phyloP scores from a whole-genome alignment of 1,284 basidiomycete species.

The Apiotrichum brassicae region DNA sequence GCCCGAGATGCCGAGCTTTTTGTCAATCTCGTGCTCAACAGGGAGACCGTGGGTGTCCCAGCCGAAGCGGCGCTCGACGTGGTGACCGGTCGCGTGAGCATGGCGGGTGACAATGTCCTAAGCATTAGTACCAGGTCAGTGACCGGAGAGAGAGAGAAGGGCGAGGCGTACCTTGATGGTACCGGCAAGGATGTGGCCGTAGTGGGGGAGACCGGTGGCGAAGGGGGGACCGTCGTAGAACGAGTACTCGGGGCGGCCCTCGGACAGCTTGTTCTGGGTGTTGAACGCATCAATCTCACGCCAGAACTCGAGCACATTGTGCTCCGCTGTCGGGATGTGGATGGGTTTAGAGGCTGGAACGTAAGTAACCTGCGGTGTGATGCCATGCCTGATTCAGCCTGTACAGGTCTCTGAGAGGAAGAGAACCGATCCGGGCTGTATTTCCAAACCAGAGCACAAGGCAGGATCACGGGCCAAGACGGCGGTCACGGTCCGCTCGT shows the following conservation, averaged over 20 bases:
- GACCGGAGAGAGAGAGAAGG: not conserved
- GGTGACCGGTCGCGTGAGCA: slow-evolving; percentile 86
- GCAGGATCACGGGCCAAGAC: too few relatives aligned
- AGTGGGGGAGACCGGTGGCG: slow-evolving; percentile 94
- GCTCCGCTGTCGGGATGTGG: slow-evolving; percentile 86
- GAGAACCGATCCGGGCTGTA: too few relatives aligned
- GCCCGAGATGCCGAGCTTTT: slow-evolving; percentile 84
- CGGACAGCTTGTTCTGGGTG: slow-evolving; percentile 84
- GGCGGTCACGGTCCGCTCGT: too few relatives aligned
- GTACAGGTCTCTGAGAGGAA: too few relatives aligned
- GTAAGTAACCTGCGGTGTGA: too few relatives aligned
- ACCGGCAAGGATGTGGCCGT: slow-evolving; percentile 73
- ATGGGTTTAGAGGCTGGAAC: slow-evolving; percentile 52
- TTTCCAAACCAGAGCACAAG: too few relatives aligned
- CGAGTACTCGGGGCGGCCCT: slow-evolving; percentile 78
- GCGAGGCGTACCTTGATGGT: slow-evolving; percentile 76
- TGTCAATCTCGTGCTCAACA: slow-evolving; percentile 99
- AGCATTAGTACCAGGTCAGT: not conserved
- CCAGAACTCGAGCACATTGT: slow-evolving; percentile 90
- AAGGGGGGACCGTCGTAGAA: slow-evolving; percentile 99
- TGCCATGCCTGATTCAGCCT: too few relatives aligned
- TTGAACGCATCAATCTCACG: slow-evolving; percentile 95
- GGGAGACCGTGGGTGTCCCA: slow-evolving; percentile 99
- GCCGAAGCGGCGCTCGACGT: slow-evolving; percentile 92
- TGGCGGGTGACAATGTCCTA: slow-evolving; percentile 95